Percentiles rank a stretch among this genome's conserved stretches.
Conservation (phyloP, 768 basidiomycete species). For the Ephemerocybe angulata region DNA sequence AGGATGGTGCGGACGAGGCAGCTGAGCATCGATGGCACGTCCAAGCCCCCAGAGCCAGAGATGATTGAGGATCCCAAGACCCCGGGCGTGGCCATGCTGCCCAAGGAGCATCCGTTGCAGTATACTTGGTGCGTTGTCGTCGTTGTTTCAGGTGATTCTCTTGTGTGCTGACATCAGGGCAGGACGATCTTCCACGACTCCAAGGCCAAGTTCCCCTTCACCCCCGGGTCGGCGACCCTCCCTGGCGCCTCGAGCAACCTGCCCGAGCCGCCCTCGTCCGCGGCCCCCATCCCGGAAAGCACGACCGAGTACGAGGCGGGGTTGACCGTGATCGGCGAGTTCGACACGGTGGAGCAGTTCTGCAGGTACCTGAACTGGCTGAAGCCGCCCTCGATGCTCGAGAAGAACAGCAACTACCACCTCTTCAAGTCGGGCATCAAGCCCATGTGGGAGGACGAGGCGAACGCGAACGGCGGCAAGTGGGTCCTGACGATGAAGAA, state of each 20-base stretch:
- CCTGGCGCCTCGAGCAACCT: conserved; percentile 25
- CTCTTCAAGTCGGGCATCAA: conserved; percentile 93
- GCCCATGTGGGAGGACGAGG: conserved; percentile 96
- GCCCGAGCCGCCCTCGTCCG: conserved; percentile 25
- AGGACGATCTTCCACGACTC: conserved; percentile 93
- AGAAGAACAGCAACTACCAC: conserved; percentile 91
- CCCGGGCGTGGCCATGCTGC: conserved; percentile 64
- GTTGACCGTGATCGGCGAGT: conserved; percentile 82
- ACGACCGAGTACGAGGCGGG: conserved; percentile 80
- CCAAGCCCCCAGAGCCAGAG: conserved; percentile 72
- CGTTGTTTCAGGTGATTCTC: conserved; percentile 1
- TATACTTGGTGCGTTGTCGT: conserved; percentile 64
- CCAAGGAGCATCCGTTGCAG: conserved; percentile 82
- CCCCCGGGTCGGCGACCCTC: conserved; percentile 36
- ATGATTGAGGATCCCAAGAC: conserved; percentile 83
- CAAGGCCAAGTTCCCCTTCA: conserved; percentile 66
- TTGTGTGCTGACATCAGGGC: conserved; percentile 9
- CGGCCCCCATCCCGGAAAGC: conserved; percentile 1
- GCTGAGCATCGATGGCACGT: conserved; percentile 59
- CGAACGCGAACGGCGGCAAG: conserved; percentile 89
- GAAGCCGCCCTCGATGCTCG: conserved; percentile 84
- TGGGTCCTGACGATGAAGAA: conserved; percentile 95
- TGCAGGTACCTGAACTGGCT: conserved; percentile 94
- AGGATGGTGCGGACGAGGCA: conserved; percentile 67
- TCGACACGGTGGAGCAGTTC: conserved; percentile 86